phyloP scores from a whole-genome alignment of 2,329 filamentous ascomycete species.

The Aspergillus vadensis region DNA sequence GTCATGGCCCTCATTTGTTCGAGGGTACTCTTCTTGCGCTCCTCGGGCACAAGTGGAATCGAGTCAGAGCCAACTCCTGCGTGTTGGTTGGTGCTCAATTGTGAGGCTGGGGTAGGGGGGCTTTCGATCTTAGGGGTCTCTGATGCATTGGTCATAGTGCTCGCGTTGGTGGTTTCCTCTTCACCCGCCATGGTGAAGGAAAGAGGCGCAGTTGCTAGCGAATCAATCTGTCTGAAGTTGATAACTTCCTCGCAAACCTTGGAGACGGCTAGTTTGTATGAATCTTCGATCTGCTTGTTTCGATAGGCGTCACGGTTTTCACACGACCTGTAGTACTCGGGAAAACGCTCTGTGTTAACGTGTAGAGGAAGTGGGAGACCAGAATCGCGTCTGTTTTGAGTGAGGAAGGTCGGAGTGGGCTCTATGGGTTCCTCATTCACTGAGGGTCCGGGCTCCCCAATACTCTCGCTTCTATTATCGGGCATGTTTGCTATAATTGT shows the following conservation, averaged over 20 bases:
- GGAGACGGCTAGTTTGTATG: constrained; percentile 27
- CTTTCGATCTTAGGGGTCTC: background rate
- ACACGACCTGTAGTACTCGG: constrained; percentile 28
- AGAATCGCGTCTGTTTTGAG: background rate
- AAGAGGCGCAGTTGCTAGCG: constrained; percentile 10
- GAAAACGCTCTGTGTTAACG: constrained; percentile 27
- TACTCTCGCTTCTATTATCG: too few relatives aligned
- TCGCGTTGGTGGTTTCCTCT: background rate
- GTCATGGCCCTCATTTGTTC: constrained; percentile 22
- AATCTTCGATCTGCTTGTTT: constrained; percentile 21
- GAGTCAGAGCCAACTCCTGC: background rate
- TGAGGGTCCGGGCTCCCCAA: background rate
- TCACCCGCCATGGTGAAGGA: background rate
- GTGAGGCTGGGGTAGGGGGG: background rate
- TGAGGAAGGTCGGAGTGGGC: background rate
- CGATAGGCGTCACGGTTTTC: constrained; percentile 1
- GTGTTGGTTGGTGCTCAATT: background rate
- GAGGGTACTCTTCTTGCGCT: constrained; percentile 11
- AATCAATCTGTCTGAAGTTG: constrained; percentile 19
- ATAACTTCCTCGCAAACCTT: constrained; percentile 27
- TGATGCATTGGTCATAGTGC: background rate
- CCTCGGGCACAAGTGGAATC: background rate
- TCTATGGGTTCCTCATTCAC: background rate
- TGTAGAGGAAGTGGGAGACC: background rate
- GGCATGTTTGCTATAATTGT: background rate